Evolutionary conservation across 805 yeast genomes (phyloP).

Genomic region (Yamadazyma nakazawae): DNA sequence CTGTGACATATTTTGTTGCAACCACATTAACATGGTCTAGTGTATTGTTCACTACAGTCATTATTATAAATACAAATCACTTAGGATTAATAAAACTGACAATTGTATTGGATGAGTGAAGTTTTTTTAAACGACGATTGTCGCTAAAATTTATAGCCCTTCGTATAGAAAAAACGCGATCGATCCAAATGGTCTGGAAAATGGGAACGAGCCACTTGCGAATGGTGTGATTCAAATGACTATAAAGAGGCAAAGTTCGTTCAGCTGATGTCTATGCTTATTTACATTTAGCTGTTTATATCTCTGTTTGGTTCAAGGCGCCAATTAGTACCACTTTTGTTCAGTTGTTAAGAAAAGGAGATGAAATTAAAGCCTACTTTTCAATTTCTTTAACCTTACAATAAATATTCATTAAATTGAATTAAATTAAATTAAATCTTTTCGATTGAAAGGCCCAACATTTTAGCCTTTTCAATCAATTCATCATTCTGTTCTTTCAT

Average conservation of each 20-base stretch:
- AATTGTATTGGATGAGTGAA: not conserved
- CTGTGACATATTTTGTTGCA: conserved; percentile 2
- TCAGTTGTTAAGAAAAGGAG: not conserved
- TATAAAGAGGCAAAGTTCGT: not conserved
- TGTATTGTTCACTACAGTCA: conserved; percentile 24
- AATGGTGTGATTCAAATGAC: conserved; percentile 6
- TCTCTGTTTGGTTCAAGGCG: not conserved
- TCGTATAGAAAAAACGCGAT: conserved; percentile 8
- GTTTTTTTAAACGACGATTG: conserved; percentile 2
- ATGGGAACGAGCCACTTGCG: conserved; percentile 2
- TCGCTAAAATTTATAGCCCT: conserved; percentile 2
- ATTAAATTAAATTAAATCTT: not conserved
- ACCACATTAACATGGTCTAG: conserved; percentile 3
- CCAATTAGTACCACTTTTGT: not conserved
- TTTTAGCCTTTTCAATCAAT: conserved; percentile 34
- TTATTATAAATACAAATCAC: conserved; percentile 7
- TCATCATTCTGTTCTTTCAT: conserved; percentile 53
- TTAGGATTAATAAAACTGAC: not conserved
- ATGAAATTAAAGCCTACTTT: not conserved
- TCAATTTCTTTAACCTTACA: not conserved
- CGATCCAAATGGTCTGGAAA: not conserved
- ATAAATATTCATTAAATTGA: not conserved
- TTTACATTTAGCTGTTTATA: not conserved
- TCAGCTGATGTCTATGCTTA: not conserved
- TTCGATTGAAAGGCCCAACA: conserved; percentile 26